Percentiles rank a stretch among this genome's conserved stretches.
These are phyloP conservation scores for Akanthomyces muscarius DNA, from an alignment of 2,329 filamentous ascomycete genomes.

Conservation along the genomic window DNA sequence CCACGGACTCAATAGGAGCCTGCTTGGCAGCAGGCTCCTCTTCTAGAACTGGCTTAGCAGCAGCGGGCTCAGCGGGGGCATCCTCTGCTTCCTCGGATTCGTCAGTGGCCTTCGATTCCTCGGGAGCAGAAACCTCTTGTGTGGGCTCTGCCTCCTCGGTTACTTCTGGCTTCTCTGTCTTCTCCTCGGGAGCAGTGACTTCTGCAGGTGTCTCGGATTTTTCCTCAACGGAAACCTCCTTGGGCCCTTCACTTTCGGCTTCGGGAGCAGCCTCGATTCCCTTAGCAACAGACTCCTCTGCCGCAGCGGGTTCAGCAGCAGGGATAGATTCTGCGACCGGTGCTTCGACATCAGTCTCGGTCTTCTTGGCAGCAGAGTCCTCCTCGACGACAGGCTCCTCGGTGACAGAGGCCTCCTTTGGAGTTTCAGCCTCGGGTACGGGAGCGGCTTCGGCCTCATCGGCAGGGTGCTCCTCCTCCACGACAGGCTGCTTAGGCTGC, in stretches of 20 bases:
- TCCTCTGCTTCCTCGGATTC: neutral
- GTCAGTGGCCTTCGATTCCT: neutral
- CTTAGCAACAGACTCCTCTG: neutral
- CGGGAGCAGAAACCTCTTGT: neutral
- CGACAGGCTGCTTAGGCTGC: conserved; percentile 3
- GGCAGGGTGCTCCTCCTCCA: neutral
- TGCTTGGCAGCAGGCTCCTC: neutral
- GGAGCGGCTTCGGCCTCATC: neutral
- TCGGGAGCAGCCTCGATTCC: conserved; percentile 12
- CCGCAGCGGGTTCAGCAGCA: conserved; percentile 15
- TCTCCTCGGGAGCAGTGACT: neutral
- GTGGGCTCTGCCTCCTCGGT: neutral
- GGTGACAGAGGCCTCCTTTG: conserved; percentile 18
- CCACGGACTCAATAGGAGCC: neutral
- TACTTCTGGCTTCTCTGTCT: neutral
- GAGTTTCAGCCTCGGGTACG: neutral
- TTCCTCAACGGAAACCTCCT: neutral
- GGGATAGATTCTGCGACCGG: neutral
- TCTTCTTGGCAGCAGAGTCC: neutral
- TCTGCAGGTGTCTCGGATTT: neutral
- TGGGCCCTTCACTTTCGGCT: neutral
- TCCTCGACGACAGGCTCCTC: neutral
- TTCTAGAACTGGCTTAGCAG: neutral
- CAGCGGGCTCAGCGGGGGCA: neutral
- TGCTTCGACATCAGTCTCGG: neutral